Base-by-base conservation (phyloP, 2,329 filamentous ascomycete species). In the Talaromyces sp. region DNA sequence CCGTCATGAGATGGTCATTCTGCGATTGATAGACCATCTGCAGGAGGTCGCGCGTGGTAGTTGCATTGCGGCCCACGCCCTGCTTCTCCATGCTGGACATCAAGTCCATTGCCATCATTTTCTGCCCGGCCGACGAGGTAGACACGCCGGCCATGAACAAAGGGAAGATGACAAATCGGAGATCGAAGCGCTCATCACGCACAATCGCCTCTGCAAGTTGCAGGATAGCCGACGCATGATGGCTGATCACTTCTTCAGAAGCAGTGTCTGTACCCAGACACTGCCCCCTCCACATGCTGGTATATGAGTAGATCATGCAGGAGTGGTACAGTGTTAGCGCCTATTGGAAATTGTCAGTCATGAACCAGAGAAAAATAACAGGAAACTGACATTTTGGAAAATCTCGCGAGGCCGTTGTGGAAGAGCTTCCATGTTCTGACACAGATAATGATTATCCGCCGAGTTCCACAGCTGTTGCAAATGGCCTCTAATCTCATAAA, bases 81-180 rank as follows among this genome's bases (percentile, higher is more conserved):
- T 75, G 70, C 7, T 76, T 74, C 55, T 83, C 81, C 68, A 84
- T 74, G 7, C 68, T 71, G n/a, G 71, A 74, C 42, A 85, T 74
- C 56, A 84, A 65, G n/a, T 81, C 75, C 60, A 84, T 71, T 1
- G 80, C 80, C 65, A 76, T 72, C 58, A 73, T 72, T 67, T 84
- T 82, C 22, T 79, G 73, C 5, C 72, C 72, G 9, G 71, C 71
- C 27, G 77, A 73, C 0, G 68, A 71, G 1, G 75, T 71, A 11
- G 78, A 78, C 19, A 80, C 75, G 3, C 82, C 83, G 0, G 82
- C 81, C 62, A 85, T 77, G 67, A 85, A 85, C 0, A 84, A 65
- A 0, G 83, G 82, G 63, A 85, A 84, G 2, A 82, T 74, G 4
- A 82, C 68, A 60, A 80, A 81, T 25, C 79, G 75, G 17, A 76